Evolutionary conservation across 2,329 filamentous ascomycete genomes (phyloP), one percentile per base, ranked within the genome.

Genomic region (Sporothrix curviconia): DNA sequence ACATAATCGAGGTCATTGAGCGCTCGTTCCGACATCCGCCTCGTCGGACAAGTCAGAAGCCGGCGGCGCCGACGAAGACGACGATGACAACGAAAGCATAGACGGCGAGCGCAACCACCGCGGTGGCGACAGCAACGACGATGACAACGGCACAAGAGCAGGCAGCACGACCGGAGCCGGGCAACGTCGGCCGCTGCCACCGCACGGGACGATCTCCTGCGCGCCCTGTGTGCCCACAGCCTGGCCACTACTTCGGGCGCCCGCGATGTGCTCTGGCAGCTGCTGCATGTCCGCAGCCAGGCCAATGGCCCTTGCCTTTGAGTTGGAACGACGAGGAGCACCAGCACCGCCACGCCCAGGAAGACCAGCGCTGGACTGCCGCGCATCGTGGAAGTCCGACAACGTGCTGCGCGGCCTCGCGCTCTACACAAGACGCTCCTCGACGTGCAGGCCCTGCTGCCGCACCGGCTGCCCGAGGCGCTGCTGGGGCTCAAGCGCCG

Each of bases 141-240:
- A 30, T 11, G 40, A 36, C 17, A 24, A 14, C 17, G 11, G 40
- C 28, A 6, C 9, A 30, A 42, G 34, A 34, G 25, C 32, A 22
- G 19, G 40, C 22, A 24, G 15, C n/a, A 30, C n/a, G 17, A 40
- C 3, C 44, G 12, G 25, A 42, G 36, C 9, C 22, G 22, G 1
- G 8, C 39, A 3, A 15, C 8, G 4, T 36, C 50, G 8, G 34
- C 55, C 9, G 42, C 55, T 1, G 49, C 59, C 1, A 25, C 56
- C 1, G 22, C 44, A 8, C 57, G 77, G 58, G 66, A 76, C 59
- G 76, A 81, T 22, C 78, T 94, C 15, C 75, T 92, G 12, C 86
- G 90, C 64, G 84, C 86, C 0, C 77, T 96, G 63, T 88, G 85
- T 57, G 91, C 92, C 0, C 92, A 91, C 68, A 91, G 90, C 60